Base-by-base conservation (phyloP, 768 basidiomycete genomes). In the Pleurotus djamor region DNA sequence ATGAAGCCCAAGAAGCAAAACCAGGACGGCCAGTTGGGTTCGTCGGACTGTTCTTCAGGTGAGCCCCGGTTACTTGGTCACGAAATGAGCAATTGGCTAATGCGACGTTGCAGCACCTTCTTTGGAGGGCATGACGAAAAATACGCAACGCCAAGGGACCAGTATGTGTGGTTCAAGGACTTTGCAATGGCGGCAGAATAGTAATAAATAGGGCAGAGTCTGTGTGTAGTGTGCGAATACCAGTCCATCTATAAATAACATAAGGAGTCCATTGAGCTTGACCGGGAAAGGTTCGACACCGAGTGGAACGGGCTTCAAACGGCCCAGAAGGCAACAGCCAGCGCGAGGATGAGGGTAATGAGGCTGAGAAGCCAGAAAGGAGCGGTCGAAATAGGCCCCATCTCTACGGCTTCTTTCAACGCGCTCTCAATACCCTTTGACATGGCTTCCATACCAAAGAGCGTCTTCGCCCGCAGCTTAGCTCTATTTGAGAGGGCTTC, bases 371-470 rank as follows among this genome's bases (percentile, higher is more conserved):
- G 45, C 7, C 7, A 12, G 14, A 12, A 47, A 7, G 45, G 13
- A 8, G 7, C 13, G 7, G 45, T n/a, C 7, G 10, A 7, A 7
- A 61, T 50, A 38, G 57, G 57, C n/a, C 89, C 92, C 82, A 87
- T 79, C 17, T 60, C 73, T 4, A 78, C 82, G 1, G 88, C 87
- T 61, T 85, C 76, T 34, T 66, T 48, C 57, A 94, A 66, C 1
- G 83, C 79, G 1, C 60, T 67, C 64, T 92, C 88, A 21, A 94
- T 63, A 7, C 79, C 76, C 21, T 71, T 71, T 1, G 84, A 81
- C 88, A 93, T 91, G 17, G 87, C 83, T 5, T 88, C 84, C 80
- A 92, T 86, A 13, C 89, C 85, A 69, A 98, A 98, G 45, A 82
- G 66, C 21, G 76, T 74, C 56, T 75, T 74, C 13, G 92, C 92